Base-by-base conservation (phyloP, 768 basidiomycete genomes). In the Pluteus cervinus region DNA sequence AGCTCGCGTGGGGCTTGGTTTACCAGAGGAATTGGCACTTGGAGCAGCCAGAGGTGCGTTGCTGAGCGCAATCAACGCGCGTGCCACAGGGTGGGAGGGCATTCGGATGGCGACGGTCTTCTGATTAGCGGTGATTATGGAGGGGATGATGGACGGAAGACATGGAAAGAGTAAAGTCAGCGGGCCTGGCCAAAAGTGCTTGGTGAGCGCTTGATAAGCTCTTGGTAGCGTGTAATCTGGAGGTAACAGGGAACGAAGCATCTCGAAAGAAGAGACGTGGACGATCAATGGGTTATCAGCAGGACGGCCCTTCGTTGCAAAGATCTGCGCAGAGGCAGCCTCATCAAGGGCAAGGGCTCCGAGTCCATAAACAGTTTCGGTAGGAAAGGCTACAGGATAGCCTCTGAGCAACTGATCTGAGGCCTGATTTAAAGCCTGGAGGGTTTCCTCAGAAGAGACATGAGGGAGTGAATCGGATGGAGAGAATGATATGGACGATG, bases 341-440 rank as follows among this genome's bases (percentile, higher is more conserved):
- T 72, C 45, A 49, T 78, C 64, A 30, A 90, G 62, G 0, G 94
- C 91, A 15, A 81, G 62, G 0, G 91, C 96, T 20, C 87, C 96
- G n/a, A 99, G 78, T 1, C 96, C 96, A 59, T 98, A 99, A 8
- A 99, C 96, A 0, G 96, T 98, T 61, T 99, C 96, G 21, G 96
- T 97, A 0, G 96, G 94, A 54, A 99, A 87, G 1, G 83, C 93
- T 39, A 98, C 84, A 15, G 75, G 68, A 11, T 58, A 49, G 16
- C 61, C 61, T 23, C 69, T 48, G 31, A 68, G 58, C 5, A 86
- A 70, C 39, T 73, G 68, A 39, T 67, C 62, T 5, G 78, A 62
- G 1, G 86, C 88, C 14, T 55, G 50, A 33, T 68, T 54, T 43
- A 90, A 62, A 14, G 81, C 71, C 17, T 63, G 53, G 14, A 62